phyloP scores from a whole-genome alignment of 805 yeast species.

The Candida tammaniensis region DNA sequence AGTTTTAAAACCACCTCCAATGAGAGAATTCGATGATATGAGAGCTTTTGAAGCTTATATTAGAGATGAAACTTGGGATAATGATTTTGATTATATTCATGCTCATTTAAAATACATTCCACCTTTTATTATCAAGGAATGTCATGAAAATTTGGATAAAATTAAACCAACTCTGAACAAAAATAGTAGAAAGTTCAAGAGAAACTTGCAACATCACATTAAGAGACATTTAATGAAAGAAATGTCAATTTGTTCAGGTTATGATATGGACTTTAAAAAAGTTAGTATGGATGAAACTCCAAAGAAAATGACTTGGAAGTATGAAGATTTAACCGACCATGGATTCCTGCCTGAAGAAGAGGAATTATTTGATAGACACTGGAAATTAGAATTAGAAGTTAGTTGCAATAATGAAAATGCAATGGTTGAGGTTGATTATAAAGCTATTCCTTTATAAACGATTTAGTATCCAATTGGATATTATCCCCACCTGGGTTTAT shows the following conservation, averaged over 20 bases:
- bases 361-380: slow-evolving; percentile 49
- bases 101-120: slow-evolving; percentile 69
- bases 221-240: slow-evolving; percentile 69
- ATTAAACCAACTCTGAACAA: slow-evolving; percentile 71
- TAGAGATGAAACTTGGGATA: slow-evolving; percentile 73
- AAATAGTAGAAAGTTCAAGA: slow-evolving; percentile 65
- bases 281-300: slow-evolving; percentile 47
- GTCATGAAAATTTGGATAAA: slow-evolving; percentile 68
- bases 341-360: slow-evolving; percentile 50
- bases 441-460: slow-evolving; percentile 42
- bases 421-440: slow-evolving; percentile 62
- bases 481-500: no score
- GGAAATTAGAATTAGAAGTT: slow-evolving; percentile 63
- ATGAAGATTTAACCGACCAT: slow-evolving; percentile 55
- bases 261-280: slow-evolving; percentile 49
- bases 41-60: slow-evolving; percentile 60
- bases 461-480: neutral
- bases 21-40: slow-evolving; percentile 58
- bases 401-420: slow-evolving; percentile 68
- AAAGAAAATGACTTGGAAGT: slow-evolving; percentile 60
- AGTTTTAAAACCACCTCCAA: slow-evolving; percentile 39
- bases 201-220: slow-evolving; percentile 74
- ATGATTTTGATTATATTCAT: slow-evolving; percentile 66
- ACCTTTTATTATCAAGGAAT: slow-evolving; percentile 66
- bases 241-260: slow-evolving; percentile 60